These are phyloP conservation scores for Populus hybrid DNA, from an alignment of 441 rosid species.

Conservation along the genomic window DNA sequence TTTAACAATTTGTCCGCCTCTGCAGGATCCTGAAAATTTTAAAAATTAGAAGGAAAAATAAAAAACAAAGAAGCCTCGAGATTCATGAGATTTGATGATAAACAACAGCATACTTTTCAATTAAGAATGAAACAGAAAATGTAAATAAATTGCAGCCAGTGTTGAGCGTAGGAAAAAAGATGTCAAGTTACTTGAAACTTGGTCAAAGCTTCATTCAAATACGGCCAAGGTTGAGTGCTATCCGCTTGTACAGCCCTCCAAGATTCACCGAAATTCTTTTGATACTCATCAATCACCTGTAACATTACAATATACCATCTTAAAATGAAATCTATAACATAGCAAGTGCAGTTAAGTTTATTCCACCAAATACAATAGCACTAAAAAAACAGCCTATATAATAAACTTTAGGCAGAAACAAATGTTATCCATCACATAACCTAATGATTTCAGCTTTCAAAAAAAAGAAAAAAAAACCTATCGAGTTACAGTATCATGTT, in stretches of 20 bases:
- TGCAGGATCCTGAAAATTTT: constrained; percentile 76
- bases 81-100: not conserved
- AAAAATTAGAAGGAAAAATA: not conserved
- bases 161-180: constrained; percentile 2
- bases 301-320: constrained; percentile 12
- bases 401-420: not conserved
- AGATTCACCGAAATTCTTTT: constrained; percentile 83
- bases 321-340: constrained; percentile 8
- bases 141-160: not conserved
- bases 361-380: not conserved
- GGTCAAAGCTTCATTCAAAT: constrained; percentile 65
- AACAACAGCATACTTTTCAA: not conserved
- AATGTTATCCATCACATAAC: not conserved
- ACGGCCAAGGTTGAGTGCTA: constrained; percentile 75
- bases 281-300: constrained; percentile 90
- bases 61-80: not conserved
- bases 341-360: not conserved
- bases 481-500: not conserved
- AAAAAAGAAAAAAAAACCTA: not conserved
- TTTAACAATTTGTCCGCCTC: constrained; percentile 96
- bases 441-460: not conserved
- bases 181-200: constrained; percentile 69
- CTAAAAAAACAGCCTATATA: not conserved
- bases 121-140: not conserved
- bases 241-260: constrained; percentile 71